These are phyloP conservation scores for Salicornia ramosissima DNA, from an alignment of 148 eudicot species.

Conservation along the genomic window DNA sequence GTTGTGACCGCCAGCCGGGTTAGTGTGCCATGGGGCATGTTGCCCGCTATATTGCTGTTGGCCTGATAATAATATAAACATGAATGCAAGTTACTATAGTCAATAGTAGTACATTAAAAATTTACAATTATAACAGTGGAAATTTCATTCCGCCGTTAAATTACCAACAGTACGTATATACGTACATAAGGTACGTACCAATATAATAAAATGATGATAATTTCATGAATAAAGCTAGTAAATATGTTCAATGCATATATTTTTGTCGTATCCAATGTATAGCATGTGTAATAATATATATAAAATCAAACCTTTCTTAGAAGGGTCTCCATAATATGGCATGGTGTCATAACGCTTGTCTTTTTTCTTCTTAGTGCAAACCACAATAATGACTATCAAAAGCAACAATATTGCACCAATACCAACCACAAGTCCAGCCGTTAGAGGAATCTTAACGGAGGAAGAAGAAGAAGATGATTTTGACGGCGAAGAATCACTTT, in stretches of 20 bases:
- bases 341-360: conserved; percentile 26
- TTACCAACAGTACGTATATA: no score
- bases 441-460: conserved; percentile 17
- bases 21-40: conserved; percentile 25
- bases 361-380: conserved; percentile 34
- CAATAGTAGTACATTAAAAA: no score
- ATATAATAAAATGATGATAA: no score
- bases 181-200: no score
- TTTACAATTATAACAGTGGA: no score
- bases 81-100: no score
- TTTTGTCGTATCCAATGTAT: no score
- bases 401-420: conserved; percentile 36
- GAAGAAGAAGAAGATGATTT: conserved; percentile 16
- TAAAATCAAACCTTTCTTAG: conserved; percentile 24
- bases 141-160: no score
- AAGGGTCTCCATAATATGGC: conserved; percentile 33
- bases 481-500: conserved; percentile 17
- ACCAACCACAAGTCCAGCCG: conserved; percentile 43
- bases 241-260: no score
- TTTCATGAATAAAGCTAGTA: no score
- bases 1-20: background rate
- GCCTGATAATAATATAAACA: background rate
- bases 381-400: conserved; percentile 25
- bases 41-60: conserved; percentile 36
- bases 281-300: background rate